Conservation (phyloP, 805 yeast genomes). For the Starmerella apis region DNA sequence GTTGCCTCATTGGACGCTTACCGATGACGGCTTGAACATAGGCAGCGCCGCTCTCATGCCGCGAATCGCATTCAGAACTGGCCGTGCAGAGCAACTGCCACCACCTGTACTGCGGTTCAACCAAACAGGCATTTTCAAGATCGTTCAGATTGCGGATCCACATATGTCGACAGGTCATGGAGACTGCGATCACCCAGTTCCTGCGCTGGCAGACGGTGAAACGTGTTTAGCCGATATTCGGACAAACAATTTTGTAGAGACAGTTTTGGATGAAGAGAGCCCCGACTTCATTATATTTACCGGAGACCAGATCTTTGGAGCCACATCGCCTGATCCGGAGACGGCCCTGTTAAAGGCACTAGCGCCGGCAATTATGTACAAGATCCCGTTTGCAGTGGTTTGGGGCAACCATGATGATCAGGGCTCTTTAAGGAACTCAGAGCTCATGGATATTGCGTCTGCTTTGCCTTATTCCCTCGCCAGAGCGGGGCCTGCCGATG, state of each 20-base stretch:
- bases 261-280: conserved; percentile 57
- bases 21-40: conserved; percentile 27
- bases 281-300: conserved; percentile 82
- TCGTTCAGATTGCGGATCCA: conserved; percentile 81
- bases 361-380: conserved; percentile 52
- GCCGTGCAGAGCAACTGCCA: conserved; percentile 12
- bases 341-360: conserved; percentile 71
- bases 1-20: conserved; percentile 54
- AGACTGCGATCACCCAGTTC: conserved; percentile 51
- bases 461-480: conserved; percentile 61
- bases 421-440: conserved; percentile 52
- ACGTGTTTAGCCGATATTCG: conserved; percentile 70
- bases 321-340: conserved; percentile 64
- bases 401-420: conserved; percentile 95
- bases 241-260: conserved; percentile 51
- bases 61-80: conserved; percentile 27
- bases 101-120: conserved; percentile 17
- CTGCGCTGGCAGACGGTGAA: conserved; percentile 24
- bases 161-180: conserved; percentile 85
- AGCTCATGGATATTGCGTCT: conserved; percentile 47
- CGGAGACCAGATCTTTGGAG: conserved; percentile 89
- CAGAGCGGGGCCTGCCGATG: conserved; percentile 49
- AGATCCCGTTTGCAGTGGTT: conserved; percentile 73
- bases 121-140: conserved; percentile 49
- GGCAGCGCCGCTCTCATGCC: conserved; percentile 21